These are phyloP conservation scores for Podosphaera aphanis DNA, from an alignment of 2,329 filamentous ascomycete species.

Conservation along the genomic window DNA sequence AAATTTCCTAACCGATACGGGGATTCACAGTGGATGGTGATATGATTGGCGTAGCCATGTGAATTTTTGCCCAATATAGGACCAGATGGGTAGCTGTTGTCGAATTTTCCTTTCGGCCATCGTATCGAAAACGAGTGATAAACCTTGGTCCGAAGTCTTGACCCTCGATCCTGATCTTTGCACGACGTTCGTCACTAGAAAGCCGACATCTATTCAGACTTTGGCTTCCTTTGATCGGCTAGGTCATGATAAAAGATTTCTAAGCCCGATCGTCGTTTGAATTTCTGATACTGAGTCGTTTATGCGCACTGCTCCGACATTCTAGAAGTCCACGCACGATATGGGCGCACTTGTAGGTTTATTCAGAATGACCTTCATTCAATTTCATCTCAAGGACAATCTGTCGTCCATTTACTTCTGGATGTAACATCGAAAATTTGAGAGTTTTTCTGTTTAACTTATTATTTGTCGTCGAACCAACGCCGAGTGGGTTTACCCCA, in stretches of 20 bases:
- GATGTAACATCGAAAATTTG: slow-evolving; percentile 90
- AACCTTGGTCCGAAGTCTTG: too few species aligned
- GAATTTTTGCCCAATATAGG: too few species aligned
- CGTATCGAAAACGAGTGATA: too few species aligned
- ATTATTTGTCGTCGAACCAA: slow-evolving; percentile 20
- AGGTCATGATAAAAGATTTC: background rate
- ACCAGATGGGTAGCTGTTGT: too few species aligned
- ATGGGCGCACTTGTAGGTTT: slow-evolving; percentile 1
- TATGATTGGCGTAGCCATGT: too few species aligned
- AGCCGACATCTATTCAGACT: background rate
- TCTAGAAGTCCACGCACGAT: background rate
- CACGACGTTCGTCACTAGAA: too few species aligned
- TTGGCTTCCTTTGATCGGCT: background rate
- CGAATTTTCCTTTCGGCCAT: too few species aligned
- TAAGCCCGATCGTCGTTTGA: background rate
- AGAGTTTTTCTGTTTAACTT: slow-evolving; percentile 41
- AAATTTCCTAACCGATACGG: too few species aligned
- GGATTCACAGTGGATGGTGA: too few species aligned
- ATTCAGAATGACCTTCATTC: slow-evolving; percentile 50
- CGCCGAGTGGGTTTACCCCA: slow-evolving; percentile 33
- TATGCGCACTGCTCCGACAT: background rate
- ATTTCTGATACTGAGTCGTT: background rate
- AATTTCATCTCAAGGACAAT: slow-evolving; percentile 79
- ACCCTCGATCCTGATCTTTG: too few species aligned
- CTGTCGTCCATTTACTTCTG: slow-evolving; percentile 61